Base-by-base conservation (phyloP, 2,329 filamentous ascomycete genomes). In the Grosmannia huntii region DNA sequence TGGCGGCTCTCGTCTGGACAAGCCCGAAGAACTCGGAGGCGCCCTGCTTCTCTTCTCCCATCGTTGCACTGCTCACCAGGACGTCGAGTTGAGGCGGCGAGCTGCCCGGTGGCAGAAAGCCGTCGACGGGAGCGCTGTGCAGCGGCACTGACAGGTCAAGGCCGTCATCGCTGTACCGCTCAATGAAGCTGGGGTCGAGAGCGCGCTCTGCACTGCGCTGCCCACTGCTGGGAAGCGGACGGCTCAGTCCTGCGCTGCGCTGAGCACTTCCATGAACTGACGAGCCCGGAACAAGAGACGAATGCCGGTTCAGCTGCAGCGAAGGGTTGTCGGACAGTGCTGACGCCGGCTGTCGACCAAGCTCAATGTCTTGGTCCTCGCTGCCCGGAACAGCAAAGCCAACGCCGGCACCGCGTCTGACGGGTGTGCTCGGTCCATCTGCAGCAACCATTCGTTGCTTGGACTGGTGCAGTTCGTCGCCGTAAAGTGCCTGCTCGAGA, bases 341-440 rank as follows among this genome's bases (percentile, higher is more conserved):
- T 0, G 81, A 77, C 0, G 76, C 80, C 1, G 81, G 86, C 49
- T 88, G 82, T 70, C 89, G 82, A 23, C 85, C 87, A 27, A 89
- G 70, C 68, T 95, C 90, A 23, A 69, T 53, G 4, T 60, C 63
- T 4, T 66, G 62, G 0, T 68, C 69, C 41, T 68, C 68, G 50
- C 28, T 6, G 27, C 16, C 48, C 44, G 10, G 14, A 14, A 36
- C 53, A 5, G 5, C 14, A 9, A 33, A 27, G 2, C 25, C 53
- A 5, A 2, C 52, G 21, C 1, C 36, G 48, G 4, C 16, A 6
- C 55, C 27, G 5, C 57, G 61, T 19, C 50, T 25, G 0, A 59
- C 16, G 5, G 62, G 62, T 4, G 62, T 64, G 44, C 44, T 58
- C 6, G 62, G 62, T 21, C 44, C 60, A 4, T 25, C 27, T 0